Evolutionary conservation across 345 rosid species (phyloP).

Genomic region (Dipteronia dyeriana): DNA sequence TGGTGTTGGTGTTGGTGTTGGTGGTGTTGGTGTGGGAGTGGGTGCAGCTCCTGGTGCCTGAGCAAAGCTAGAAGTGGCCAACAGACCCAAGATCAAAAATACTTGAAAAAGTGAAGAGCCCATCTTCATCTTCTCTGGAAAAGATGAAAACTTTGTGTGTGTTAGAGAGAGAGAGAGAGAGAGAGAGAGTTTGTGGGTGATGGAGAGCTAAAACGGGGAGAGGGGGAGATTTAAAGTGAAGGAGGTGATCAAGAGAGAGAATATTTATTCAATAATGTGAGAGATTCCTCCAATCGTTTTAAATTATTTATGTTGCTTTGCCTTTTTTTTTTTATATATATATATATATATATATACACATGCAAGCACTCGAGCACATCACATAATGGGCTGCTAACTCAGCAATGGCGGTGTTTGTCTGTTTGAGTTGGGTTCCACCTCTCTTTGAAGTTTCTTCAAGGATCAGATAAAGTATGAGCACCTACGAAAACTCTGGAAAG

Average conservation of each 20-base stretch:
- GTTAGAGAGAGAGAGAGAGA: too few relatives aligned
- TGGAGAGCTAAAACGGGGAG: not conserved
- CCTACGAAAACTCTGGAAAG: not conserved
- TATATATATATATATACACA: not conserved
- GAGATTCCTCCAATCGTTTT: slow-evolving; percentile 20
- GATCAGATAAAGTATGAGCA: not conserved
- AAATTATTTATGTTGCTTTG: not conserved
- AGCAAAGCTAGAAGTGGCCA: slow-evolving; percentile 67
- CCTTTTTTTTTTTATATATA: not conserved
- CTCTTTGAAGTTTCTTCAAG: slow-evolving; percentile 27
- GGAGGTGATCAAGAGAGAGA: not conserved
- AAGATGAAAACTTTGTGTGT: not conserved
- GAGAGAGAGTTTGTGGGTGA: slow-evolving; percentile 19
- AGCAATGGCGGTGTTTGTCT: slow-evolving; percentile 20
- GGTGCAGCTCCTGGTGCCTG: slow-evolving; percentile 70
- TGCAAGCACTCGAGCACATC: not conserved
- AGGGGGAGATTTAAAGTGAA: slow-evolving; percentile 13
- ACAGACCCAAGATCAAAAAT: slow-evolving; percentile 57
- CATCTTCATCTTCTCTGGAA: slow-evolving; percentile 38
- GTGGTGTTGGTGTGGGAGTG: slow-evolving; percentile 26
- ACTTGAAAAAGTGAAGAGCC: slow-evolving; percentile 45
- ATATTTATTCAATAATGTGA: slow-evolving; percentile 7
- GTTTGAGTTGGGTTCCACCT: not conserved
- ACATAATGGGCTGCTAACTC: slow-evolving; percentile 2
- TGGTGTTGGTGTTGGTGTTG: slow-evolving; percentile 35